Evolutionary conservation across 805 yeast genomes (phyloP), one percentile per base, ranked within the genome.

Genomic region (Yamadazyma takamatsuzukensis): DNA sequence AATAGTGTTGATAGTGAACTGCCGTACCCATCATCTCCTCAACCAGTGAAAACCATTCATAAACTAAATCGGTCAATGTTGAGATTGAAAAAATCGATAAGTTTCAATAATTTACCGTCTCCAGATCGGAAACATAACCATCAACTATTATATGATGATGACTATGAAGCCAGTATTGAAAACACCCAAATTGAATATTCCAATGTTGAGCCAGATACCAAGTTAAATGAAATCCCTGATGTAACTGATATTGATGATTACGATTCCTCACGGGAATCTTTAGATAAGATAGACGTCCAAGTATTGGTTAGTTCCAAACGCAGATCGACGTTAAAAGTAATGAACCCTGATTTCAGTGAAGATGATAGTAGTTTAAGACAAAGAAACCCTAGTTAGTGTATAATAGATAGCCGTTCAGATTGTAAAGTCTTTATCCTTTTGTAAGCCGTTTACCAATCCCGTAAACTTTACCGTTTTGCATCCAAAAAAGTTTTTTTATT

Each of bases 241-340:
- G 19, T 13, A 10, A 21, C 25, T 5, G 29, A 32, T 19, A 34
- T 33, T 22, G 43, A 42, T 16, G 39, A 29, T 14, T 25, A 30
- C 12, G 34, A 35, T 17, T 36, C 37, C 9, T 34, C 34, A 18
- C n/a, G n/a, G n/a, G 33, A 27, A 9, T 32, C 36, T 4, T 21
- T 41, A 10, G 43, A 33, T 11, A 33, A 41, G 25, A 15, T 42
- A 16, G 88, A 82, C 41, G 89, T 80, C 2, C 89, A 82, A 53
- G 82, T 82, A 6, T 55, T 82, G 39, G 87, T 82, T 6, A 74
- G 83, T 39, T 75, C 83, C 11, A 75, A 74, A 48, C 61, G 87
- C 43, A 60, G 84, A 37, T 69, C 81, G 1, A 69, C 70, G 33
- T 58, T 82, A 27, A 54, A 82, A 21, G 75, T 82, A 22, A 68